Conservation (phyloP, 2,329 filamentous ascomycete species). For the Fusarium sp. region DNA sequence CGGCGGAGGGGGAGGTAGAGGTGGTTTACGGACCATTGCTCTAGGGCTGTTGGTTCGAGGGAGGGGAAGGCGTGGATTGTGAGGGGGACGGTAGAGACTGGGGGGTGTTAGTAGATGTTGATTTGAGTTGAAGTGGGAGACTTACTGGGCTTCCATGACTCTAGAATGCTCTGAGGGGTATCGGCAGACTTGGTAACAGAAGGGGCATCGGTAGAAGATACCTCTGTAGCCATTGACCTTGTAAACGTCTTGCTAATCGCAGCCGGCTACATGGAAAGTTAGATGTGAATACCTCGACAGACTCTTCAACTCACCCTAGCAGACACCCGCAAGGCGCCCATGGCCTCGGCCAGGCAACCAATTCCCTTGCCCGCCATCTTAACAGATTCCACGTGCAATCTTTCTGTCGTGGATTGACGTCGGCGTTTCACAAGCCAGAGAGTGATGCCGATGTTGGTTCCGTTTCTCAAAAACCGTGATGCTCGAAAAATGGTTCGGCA, state of each 20-base stretch:
- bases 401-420: slow-evolving; percentile 21
- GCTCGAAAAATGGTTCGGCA: slow-evolving; percentile 44
- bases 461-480: slow-evolving; percentile 44
- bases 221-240: slow-evolving; percentile 69
- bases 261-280: slow-evolving; percentile 47
- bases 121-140: too few species aligned
- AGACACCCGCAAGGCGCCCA: slow-evolving; percentile 62
- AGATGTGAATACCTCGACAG: slow-evolving; percentile 19
- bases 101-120: slow-evolving; percentile 24
- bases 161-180: slow-evolving; percentile 50
- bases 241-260: slow-evolving; percentile 56
- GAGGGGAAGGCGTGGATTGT: slow-evolving; percentile 93
- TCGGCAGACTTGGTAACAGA: slow-evolving; percentile 42
- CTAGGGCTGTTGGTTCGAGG: slow-evolving; percentile 84
- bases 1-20: slow-evolving; percentile 88
- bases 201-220: slow-evolving; percentile 52
- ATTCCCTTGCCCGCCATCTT: slow-evolving; percentile 62
- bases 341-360: slow-evolving; percentile 65
- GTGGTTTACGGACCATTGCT: slow-evolving; percentile 83
- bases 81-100: slow-evolving; percentile 76
- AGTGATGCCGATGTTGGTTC: slow-evolving; percentile 21
- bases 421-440: background rate
- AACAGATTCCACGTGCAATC: background rate
- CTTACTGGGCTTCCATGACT: slow-evolving; percentile 62
- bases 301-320: slow-evolving; percentile 51